These are phyloP conservation scores for Lachnellula arida DNA, from an alignment of 2,329 filamentous ascomycete species.

Conservation along the genomic window DNA sequence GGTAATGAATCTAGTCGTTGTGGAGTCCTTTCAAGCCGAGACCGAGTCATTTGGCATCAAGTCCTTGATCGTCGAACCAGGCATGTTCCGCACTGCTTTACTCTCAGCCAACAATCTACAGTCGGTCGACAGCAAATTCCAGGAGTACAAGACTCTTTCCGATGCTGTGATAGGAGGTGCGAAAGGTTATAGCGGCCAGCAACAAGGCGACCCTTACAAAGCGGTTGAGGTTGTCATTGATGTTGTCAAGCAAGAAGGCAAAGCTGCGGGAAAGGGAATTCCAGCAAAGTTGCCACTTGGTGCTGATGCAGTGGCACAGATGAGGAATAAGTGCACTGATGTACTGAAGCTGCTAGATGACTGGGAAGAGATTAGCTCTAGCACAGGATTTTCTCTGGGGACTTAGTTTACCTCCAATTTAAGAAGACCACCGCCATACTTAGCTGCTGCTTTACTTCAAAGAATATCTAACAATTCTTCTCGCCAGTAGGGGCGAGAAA, in stretches of 20 bases:
- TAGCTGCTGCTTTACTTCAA: too few species aligned
- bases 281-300: slow-evolving; percentile 53
- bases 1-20: background rate
- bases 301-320: slow-evolving; percentile 40
- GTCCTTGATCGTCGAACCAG: slow-evolving; percentile 39
- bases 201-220: slow-evolving; percentile 52
- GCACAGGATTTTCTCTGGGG: background rate
- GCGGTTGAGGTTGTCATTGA: slow-evolving; percentile 50
- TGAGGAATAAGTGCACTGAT: slow-evolving; percentile 40
- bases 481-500: too few species aligned
- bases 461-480: too few species aligned
- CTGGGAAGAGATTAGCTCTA: background rate
- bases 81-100: slow-evolving; percentile 47
- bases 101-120: slow-evolving; percentile 22
- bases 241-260: slow-evolving; percentile 47
- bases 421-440: too few species aligned
- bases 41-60: slow-evolving; percentile 5
- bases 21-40: slow-evolving; percentile 5
- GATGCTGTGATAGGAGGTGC: slow-evolving; percentile 26
- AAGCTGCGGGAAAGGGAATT: slow-evolving; percentile 44
- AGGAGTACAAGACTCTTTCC: slow-evolving; percentile 14
- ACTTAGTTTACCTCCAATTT: too few species aligned
- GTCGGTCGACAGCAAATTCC: slow-evolving; percentile 24
- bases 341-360: background rate
- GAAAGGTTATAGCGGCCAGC: slow-evolving; percentile 39